Base-by-base conservation (phyloP, 1,139 yeast species). In the Pichia sp. region DNA sequence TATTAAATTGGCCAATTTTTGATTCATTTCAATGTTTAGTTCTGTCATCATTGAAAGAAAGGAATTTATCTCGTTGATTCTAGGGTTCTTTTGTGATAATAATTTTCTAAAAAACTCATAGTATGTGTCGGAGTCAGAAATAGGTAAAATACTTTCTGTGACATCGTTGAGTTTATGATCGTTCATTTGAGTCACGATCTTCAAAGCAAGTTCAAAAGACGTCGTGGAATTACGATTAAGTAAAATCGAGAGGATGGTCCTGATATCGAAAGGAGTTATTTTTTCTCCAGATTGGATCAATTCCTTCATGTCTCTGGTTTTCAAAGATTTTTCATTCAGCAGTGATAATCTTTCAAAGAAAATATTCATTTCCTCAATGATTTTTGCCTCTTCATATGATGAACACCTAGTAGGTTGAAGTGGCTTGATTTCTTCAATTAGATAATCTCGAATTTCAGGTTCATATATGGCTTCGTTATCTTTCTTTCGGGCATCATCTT, bases 71-170 rank as follows among this genome's bases (percentile, higher is more conserved):
- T 55, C 54, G 3, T 40, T 43, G 4, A 55, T 37, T 26, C 52
- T 55, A 10, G 60, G 58, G 27, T 51, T 48, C 23, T 43, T 48
- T 16, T 52, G 51, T 2, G 56, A 58, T 41, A 60, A 48, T 4
- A 51, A 42, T 40, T 44, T 39, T 16, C 57, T 57, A 11, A 55
- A 54, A 38, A 61, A 45, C 5, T 51, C 49, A n/a, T 54, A 41
- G 39, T 60, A 60, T 4, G 55, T 34, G 42, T 56, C 55, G 1
- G 62, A 51, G 37, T 52, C 52, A 1, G 60, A 53, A 1, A 58
- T 49, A 6, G 65, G 63, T 37, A 60, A 51, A 5, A 56, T 42
- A 4, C 57, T 56, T 35, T 39, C 44, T 27, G 4, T 47, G 42
- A 33, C 42, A 11, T 33, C 39, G 28, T 36, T n/a, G 40, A 46